Evolutionary conservation across 2,329 filamentous ascomycete genomes (phyloP).

Genomic region (Ceratocystis eucalypticola): DNA sequence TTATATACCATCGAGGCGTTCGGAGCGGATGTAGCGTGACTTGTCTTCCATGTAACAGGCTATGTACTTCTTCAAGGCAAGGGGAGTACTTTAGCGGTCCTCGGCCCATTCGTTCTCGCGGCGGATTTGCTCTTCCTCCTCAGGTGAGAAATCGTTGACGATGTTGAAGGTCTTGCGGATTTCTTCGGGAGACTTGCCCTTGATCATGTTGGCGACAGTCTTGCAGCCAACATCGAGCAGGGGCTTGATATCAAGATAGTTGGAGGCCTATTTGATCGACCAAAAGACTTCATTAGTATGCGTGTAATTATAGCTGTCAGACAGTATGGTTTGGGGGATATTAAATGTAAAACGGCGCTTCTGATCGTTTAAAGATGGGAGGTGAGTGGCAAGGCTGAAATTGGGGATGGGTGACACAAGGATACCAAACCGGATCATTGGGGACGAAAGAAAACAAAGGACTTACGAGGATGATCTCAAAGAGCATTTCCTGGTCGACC

Average conservation of each 20-base stretch:
- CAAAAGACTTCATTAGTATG: no score
- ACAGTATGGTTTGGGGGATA: no score
- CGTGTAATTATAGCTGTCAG: no score
- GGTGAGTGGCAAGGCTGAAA: neutral
- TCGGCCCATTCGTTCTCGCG: constrained; percentile 87
- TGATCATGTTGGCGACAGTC: constrained; percentile 99
- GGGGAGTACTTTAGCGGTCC: constrained; percentile 45
- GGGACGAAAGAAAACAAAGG: neutral
- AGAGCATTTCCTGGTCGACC: constrained; percentile 98
- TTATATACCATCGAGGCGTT: neutral
- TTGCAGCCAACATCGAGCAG: constrained; percentile 97
- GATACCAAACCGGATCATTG: neutral
- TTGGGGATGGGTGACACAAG: neutral
- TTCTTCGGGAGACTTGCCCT: constrained; percentile 98
- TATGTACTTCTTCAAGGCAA: neutral
- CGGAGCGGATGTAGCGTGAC: neutral
- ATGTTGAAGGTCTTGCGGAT: constrained; percentile 99
- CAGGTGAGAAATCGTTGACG: constrained; percentile 96
- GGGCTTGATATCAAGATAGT: constrained; percentile 98
- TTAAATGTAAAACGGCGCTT: no score
- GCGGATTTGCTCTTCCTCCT: constrained; percentile 96
- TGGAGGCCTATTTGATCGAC: constrained; percentile 54
- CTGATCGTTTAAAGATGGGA: no score
- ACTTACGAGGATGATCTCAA: constrained; percentile 91
- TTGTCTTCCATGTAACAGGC: neutral